Conservation (phyloP, 2,329 filamentous ascomycete species). For the Paecilomyces sp. region DNA sequence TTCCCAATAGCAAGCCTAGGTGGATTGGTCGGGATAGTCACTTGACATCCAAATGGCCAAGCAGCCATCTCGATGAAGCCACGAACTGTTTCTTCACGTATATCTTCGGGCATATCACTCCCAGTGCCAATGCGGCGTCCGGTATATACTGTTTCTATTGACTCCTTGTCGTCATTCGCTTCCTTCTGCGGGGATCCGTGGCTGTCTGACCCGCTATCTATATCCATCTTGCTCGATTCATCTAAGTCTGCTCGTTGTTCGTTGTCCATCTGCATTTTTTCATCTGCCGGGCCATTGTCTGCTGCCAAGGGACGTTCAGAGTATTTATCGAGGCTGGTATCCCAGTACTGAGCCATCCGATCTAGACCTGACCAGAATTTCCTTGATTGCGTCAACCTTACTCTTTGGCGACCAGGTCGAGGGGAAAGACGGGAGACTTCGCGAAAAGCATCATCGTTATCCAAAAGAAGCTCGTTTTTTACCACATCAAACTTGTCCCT, state of each 20-base stretch:
- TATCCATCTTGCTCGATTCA: slow-evolving; percentile 10
- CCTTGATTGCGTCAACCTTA: slow-evolving; percentile 49
- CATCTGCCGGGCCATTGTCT: slow-evolving; percentile 5
- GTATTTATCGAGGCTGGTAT: slow-evolving; percentile 52
- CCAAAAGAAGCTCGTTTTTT: slow-evolving; percentile 44
- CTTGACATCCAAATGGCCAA: slow-evolving; percentile 52
- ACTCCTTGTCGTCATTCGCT: background rate
- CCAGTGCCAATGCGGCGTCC: slow-evolving; percentile 53
- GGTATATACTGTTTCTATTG: slow-evolving; percentile 39
- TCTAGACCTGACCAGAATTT: slow-evolving; percentile 56
- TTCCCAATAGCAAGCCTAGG: slow-evolving; percentile 42
- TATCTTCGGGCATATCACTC: slow-evolving; percentile 51
- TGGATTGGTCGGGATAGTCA: slow-evolving; percentile 40
- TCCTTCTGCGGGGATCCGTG: slow-evolving; percentile 4
- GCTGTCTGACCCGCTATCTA: slow-evolving; percentile 1
- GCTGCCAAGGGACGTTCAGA: slow-evolving; percentile 31
- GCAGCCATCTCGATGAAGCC: slow-evolving; percentile 51
- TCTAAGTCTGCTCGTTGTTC: slow-evolving; percentile 11
- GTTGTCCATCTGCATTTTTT: slow-evolving; percentile 11
- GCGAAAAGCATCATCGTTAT: slow-evolving; percentile 53
- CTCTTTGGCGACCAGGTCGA: slow-evolving; percentile 37
- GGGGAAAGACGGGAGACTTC: slow-evolving; percentile 44
- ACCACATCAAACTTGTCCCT: slow-evolving; percentile 43
- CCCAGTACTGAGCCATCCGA: slow-evolving; percentile 57
- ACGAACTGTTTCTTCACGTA: slow-evolving; percentile 49